Base-by-base conservation (phyloP, 2,329 filamentous ascomycete genomes). In the Calycina marina region DNA sequence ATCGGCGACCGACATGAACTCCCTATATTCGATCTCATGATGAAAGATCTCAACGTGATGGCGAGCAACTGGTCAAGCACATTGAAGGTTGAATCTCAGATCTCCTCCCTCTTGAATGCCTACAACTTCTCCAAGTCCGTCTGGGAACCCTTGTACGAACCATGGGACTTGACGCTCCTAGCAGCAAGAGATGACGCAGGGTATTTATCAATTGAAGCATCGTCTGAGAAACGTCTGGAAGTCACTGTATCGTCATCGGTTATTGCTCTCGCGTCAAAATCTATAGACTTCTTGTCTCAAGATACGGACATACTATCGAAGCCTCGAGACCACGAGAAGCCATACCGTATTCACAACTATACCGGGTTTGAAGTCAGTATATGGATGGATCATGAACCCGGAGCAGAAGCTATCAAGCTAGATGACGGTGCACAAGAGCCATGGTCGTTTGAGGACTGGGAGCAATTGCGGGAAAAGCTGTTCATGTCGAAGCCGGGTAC, bases 101-200 rank as follows among this genome's bases (percentile, higher is more conserved):
- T 98, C 29, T 84, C 94, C 40, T 84, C 88, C 42, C 93, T 93
- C 55, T 72, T 92, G 46, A 98, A 96, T 48, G 78, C 98, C 15
- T 98, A 93, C 64, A 98, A 98, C 56, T 98, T 98, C 58, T 90
- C 90, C 10, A 98, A 98, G 55, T 98, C 90, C 0, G 84, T 85
- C 3, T 98, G 90, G 90, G 90, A 98, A 54, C 90, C 90, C 3
- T 60, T 98, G 18, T 73, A 98, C 15, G 90, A 98, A 53, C 92
- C 92, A 5, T 98, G 90, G 90, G 76, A 88, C 43, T 65, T 96
- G n/a, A 85, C 85, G 2, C 74, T 98, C 44, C 83, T 92, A 40
- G 72, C 96, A 53, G 75, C 81, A 1, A 86, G 77, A 46, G 77
- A 90, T 36, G 68, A 72, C 25, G 81, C 77, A 0, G 81, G 88